Evolutionary conservation across 768 basidiomycete genomes (phyloP), one percentile per base, ranked within the genome.

Genomic region (Suillus hirtellus): DNA sequence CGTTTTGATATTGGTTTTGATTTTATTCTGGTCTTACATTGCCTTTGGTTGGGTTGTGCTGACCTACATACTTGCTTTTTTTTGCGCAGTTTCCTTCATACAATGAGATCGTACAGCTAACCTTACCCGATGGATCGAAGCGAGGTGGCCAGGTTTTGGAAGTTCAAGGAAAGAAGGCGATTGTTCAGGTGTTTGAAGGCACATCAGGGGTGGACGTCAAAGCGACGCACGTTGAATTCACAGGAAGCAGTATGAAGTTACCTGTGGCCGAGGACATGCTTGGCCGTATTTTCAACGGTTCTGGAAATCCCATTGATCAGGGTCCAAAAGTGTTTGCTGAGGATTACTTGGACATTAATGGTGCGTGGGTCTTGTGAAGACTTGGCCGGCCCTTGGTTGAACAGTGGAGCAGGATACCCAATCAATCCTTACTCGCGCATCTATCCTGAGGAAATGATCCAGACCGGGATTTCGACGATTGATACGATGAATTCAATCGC

Each of bases 371-470:
- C 27, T 50, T 62, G 24, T 49, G 14, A 24, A 49, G 24, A 56
- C 63, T 31, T 58, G 40, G 34, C 49, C 44, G 6, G 50, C 35
- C 19, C 24, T 27, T 63, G 40, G 58, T 65, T 71, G 64, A 62
- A 27, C 14, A 24, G 67, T 66, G 66, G 60, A 47, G 60, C 67
- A 96, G 96, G 96, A 65, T 96, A 95, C 5, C 97, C 97, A 50
- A 99, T 99, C 80, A 99, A 96, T 76, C 95, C 95, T 24, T 96
- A 89, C 77, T 93, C 93, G 66, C 95, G 97, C 75, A 99, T 98
- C 80, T 99, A 99, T 81, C 97, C 97, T 64, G 97, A 99, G 79
- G 97, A 99, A 80, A 99, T 99, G 97, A 99, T 99, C 67, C 97
- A 99, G 78, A 99, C 97, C 42, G 97, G 97, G 78, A 99, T 99